A percentile compares a stretch with the other conserved stretches of the same genome.
Conservation (phyloP, 805 yeast genomes). For the Candida sphagnicola region DNA sequence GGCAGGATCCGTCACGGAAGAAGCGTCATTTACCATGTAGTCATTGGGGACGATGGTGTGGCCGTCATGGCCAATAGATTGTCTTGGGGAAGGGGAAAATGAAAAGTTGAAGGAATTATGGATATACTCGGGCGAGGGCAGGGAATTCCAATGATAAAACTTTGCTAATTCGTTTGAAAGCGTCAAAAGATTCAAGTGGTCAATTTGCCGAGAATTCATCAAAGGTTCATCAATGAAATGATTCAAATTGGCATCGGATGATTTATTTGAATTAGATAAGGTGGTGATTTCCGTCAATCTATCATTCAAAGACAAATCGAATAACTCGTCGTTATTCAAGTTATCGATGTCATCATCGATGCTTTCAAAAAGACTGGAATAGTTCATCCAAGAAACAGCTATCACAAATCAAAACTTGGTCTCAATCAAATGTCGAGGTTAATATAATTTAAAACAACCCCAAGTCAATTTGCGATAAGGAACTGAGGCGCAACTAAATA, state of each 20-base stretch:
- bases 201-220: not conserved
- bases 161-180: not conserved
- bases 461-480: no score
- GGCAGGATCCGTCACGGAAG: not conserved
- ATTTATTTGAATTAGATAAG: not conserved
- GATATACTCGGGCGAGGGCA: constrained; percentile 1
- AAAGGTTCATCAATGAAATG: not conserved
- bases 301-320: not conserved
- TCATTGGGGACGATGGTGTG: not conserved
- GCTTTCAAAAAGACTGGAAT: not conserved
- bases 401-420: not conserved
- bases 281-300: not conserved
- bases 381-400: not conserved
- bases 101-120: not conserved
- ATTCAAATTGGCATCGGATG: not conserved
- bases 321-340: not conserved
- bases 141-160: not conserved
- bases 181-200: constrained; percentile 1
- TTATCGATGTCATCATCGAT: not conserved
- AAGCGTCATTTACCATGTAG: not conserved
- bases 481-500: no score
- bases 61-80: not conserved
- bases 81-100: not conserved
- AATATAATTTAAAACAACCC: no score
- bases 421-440: no score